Evolutionary conservation across 768 basidiomycete species (phyloP).

Genomic region (Flagelloscypha sp.): DNA sequence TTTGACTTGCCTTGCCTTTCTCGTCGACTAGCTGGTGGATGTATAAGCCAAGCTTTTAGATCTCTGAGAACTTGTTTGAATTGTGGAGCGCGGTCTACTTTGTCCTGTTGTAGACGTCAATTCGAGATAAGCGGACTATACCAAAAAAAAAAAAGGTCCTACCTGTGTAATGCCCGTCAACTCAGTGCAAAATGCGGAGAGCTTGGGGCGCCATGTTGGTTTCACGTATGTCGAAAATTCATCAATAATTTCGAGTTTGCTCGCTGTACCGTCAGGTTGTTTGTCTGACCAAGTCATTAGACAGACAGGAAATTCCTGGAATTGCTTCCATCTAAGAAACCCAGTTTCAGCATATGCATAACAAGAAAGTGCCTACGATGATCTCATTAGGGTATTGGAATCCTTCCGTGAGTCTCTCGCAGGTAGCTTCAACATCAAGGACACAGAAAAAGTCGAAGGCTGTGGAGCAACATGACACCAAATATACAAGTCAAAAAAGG

Average conservation of each 20-base stretch:
- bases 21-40: too few relatives aligned
- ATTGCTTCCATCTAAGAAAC: background rate
- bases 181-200: conserved; percentile 77
- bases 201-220: conserved; percentile 77
- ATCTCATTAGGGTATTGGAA: conserved; percentile 93
- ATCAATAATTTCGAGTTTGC: conserved; percentile 57
- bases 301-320: conserved; percentile 89
- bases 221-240: conserved; percentile 85
- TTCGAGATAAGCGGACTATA: conserved; percentile 3
- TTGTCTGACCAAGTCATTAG: conserved; percentile 77
- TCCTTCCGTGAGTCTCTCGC: conserved; percentile 47
- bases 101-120: conserved; percentile 37
- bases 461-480: background rate
- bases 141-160: conserved; percentile 19
- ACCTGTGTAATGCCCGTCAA: conserved; percentile 95
- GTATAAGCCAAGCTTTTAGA: too few relatives aligned
- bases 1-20: conserved; percentile 45
- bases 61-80: conserved; percentile 59
- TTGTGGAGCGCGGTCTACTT: conserved; percentile 71
- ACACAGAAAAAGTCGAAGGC: conserved; percentile 79
- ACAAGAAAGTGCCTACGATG: conserved; percentile 51
- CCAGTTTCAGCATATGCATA: background rate
- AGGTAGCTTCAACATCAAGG: conserved; percentile 87
- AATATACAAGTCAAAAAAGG: too few relatives aligned
- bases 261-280: conserved; percentile 39